Evolutionary conservation across 2,329 filamentous ascomycete species (phyloP).

Genomic region (Clarireedia hainanense): DNA sequence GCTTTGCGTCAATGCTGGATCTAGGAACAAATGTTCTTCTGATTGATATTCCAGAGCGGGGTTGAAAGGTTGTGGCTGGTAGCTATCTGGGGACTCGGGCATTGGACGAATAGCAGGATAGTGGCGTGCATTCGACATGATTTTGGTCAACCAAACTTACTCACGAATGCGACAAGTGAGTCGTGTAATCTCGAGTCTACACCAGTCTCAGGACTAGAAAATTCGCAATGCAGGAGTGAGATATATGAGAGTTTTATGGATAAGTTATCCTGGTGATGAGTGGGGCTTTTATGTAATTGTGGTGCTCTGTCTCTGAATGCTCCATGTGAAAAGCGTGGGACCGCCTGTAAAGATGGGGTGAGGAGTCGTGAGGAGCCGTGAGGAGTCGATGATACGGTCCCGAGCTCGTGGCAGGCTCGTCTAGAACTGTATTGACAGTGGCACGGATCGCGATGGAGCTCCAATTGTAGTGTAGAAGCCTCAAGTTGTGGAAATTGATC

Average conservation of each 20-base stretch:
- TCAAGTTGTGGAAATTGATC: not conserved
- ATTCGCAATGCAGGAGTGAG: not conserved
- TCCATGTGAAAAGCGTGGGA: slow-evolving; percentile 3
- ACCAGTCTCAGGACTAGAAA: not conserved
- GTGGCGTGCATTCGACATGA: slow-evolving; percentile 1
- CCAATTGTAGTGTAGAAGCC: not conserved
- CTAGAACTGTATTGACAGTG: slow-evolving; percentile 1
- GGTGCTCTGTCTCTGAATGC: not conserved
- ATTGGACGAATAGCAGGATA: slow-evolving; percentile 4
- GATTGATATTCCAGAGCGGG: not conserved
- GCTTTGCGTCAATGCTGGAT: slow-evolving; percentile 1
- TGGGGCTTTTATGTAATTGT: slow-evolving; percentile 1
- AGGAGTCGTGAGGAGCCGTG: slow-evolving; percentile 5
- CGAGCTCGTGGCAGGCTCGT: not conserved
- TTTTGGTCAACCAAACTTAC: not conserved
- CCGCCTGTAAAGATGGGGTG: not conserved
- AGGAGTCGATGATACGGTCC: slow-evolving; percentile 1
- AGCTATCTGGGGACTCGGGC: not conserved
- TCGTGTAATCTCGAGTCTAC: not conserved
- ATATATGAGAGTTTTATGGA: slow-evolving; percentile 4
- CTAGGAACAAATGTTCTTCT: not conserved
- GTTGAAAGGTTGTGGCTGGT: slow-evolving; percentile 2
- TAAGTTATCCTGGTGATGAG: not conserved
- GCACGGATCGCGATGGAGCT: not conserved
- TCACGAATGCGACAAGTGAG: not conserved